These are phyloP conservation scores for Cynara cardunculus DNA, from an alignment of 129 eudicot genomes.

Conservation along the genomic window DNA sequence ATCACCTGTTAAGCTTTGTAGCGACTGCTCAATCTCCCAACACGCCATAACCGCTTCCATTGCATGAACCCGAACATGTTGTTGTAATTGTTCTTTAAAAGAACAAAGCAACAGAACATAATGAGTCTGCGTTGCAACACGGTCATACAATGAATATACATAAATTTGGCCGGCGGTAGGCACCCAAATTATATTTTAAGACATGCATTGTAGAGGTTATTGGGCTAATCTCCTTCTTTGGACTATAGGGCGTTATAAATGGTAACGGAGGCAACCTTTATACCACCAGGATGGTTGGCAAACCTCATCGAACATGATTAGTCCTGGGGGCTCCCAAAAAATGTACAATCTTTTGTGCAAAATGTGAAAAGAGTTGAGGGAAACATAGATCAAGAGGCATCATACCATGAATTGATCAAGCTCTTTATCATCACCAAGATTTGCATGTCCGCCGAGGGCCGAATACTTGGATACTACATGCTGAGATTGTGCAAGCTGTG, in stretches of 20 bases:
- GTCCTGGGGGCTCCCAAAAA: too few species aligned
- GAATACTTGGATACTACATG: constrained; percentile 73
- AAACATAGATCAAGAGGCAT: not conserved
- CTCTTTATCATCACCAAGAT: constrained; percentile 60
- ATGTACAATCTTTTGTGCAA: not conserved
- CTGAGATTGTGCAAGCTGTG: constrained; percentile 84
- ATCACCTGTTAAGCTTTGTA: constrained; percentile 84
- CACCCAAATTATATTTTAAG: not conserved
- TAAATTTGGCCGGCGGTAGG: not conserved
- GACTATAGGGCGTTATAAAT: too few species aligned
- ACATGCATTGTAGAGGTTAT: not conserved
- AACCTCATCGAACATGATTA: too few species aligned
- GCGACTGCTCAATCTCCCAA: constrained; percentile 90
- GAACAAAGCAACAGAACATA: constrained; percentile 83
- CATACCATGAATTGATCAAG: constrained; percentile 86
- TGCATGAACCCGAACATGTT: constrained; percentile 90
- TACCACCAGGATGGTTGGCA: too few species aligned
- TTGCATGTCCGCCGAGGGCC: constrained; percentile 36
- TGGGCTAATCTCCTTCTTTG: too few species aligned
- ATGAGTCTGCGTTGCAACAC: constrained; percentile 57
- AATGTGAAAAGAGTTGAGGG: not conserved
- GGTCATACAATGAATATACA: not conserved
- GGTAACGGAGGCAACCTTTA: too few species aligned
- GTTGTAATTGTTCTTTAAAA: constrained; percentile 86
- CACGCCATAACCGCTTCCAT: constrained; percentile 99